Conservation (phyloP, 2,329 filamentous ascomycete species). For the Pseudogymnoascus sp. region DNA sequence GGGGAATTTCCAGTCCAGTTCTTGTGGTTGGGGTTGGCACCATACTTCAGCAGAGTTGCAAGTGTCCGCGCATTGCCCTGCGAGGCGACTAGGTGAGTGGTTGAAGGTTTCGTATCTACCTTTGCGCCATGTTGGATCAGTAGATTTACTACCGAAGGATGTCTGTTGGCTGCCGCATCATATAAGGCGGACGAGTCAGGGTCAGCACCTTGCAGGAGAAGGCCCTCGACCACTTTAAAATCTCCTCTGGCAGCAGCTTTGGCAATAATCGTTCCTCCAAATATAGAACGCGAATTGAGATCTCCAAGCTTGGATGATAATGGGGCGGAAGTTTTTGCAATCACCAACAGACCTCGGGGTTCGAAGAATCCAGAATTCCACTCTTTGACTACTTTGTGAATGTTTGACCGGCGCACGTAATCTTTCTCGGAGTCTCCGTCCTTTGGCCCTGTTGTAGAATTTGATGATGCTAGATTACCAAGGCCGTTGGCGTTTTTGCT, state of each 20-base stretch:
- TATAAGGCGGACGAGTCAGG: conserved; percentile 18
- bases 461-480: background rate
- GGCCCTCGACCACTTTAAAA: conserved; percentile 12
- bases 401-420: background rate
- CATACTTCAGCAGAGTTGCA: background rate
- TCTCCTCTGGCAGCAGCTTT: conserved; percentile 12
- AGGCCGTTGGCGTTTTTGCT: background rate
- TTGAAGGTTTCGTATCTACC: conserved; percentile 15
- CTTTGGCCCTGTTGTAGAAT: background rate
- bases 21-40: background rate
- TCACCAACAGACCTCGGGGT: background rate
- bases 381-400: background rate
- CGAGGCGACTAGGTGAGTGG: conserved; percentile 13
- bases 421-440: background rate
- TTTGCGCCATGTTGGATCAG: conserved; percentile 18
- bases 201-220: conserved; percentile 1
- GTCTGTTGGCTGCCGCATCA: conserved; percentile 11
- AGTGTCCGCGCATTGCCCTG: conserved; percentile 15
- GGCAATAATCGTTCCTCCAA: conserved; percentile 15
- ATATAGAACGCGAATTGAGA: conserved; percentile 18
- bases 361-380: background rate
- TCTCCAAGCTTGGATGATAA: background rate
- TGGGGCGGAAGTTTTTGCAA: background rate
- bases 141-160: conserved; percentile 14
- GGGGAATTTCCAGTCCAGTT: background rate